These are phyloP conservation scores for Trichaptum fuscoviolaceum DNA, from an alignment of 768 basidiomycete species.

Conservation along the genomic window DNA sequence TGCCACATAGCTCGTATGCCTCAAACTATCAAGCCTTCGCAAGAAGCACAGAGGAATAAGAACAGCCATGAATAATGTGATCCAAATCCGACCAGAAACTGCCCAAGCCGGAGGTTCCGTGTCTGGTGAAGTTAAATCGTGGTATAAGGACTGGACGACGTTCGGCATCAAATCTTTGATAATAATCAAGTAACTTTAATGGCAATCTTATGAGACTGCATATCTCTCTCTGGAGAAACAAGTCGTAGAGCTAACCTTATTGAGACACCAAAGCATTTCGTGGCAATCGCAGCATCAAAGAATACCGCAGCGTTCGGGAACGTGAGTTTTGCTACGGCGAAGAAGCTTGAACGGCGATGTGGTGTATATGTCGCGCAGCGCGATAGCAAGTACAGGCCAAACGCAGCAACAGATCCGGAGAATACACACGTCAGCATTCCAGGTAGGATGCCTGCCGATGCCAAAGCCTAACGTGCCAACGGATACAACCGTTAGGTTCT, in stretches of 20 bases:
- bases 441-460: slow-evolving; percentile 84
- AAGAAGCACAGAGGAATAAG: slow-evolving; percentile 82
- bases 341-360: slow-evolving; percentile 77
- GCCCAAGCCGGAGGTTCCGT: slow-evolving; percentile 72
- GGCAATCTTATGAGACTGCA: neutral
- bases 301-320: slow-evolving; percentile 84
- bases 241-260: slow-evolving; percentile 57
- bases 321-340: slow-evolving; percentile 76
- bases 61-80: slow-evolving; percentile 68
- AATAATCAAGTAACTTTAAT: slow-evolving; percentile 76
- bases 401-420: slow-evolving; percentile 69
- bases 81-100: slow-evolving; percentile 76
- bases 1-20: slow-evolving; percentile 89
- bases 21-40: slow-evolving; percentile 74
- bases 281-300: slow-evolving; percentile 92
- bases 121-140: slow-evolving; percentile 61
- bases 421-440: slow-evolving; percentile 85
- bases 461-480: slow-evolving; percentile 62
- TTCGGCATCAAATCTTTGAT: slow-evolving; percentile 91
- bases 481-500: neutral
- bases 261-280: slow-evolving; percentile 96
- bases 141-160: slow-evolving; percentile 79
- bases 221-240: slow-evolving; percentile 1
- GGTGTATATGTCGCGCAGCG: slow-evolving; percentile 73
- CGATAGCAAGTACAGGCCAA: slow-evolving; percentile 87